phyloP scores from a whole-genome alignment of 1,139 yeast genomes.

The Scheffersomyces lignicola region DNA sequence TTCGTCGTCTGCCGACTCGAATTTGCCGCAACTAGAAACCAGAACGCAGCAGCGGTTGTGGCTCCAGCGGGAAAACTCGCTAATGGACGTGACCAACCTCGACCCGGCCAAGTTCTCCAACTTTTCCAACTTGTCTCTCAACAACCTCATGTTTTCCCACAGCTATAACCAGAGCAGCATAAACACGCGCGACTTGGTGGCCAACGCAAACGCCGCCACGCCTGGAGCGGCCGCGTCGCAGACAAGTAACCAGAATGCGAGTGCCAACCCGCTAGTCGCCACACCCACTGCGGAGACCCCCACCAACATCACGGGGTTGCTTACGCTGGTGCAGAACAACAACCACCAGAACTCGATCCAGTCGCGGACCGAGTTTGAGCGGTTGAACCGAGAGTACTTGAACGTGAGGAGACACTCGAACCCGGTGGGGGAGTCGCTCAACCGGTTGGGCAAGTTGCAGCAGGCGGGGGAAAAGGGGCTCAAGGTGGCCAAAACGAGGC shows the following conservation, averaged over 20 bases:
- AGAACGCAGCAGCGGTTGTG: constrained; percentile 82
- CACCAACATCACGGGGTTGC: constrained; percentile 31
- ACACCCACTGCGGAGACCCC: constrained; percentile 10
- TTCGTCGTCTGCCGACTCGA: constrained; percentile 11
- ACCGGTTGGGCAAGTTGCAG: constrained; percentile 36
- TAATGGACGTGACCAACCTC: constrained; percentile 53
- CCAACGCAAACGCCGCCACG: constrained; percentile 11
- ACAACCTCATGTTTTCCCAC: constrained; percentile 49
- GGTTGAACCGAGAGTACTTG: constrained; percentile 70
- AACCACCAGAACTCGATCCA: constrained; percentile 53
- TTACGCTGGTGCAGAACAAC: constrained; percentile 33
- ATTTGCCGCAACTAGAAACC: constrained; percentile 33
- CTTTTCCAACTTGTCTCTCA: constrained; percentile 45
- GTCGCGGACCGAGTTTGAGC: constrained; percentile 71
- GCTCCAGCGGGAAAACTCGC: constrained; percentile 77
- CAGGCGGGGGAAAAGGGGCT: constrained; percentile 16
- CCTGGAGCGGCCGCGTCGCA: constrained; percentile 8
- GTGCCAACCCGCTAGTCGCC: constrained; percentile 7
- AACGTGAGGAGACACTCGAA: constrained; percentile 68
- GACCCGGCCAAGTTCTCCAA: constrained; percentile 36
- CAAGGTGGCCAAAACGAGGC: constrained; percentile 19
- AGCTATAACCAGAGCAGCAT: constrained; percentile 25
- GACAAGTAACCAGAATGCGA: constrained; percentile 1
- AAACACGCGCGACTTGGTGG: constrained; percentile 22
- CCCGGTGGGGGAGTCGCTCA: constrained; percentile 65